Base-by-base conservation (phyloP, 2,329 filamentous ascomycete genomes). In the Trichoderma sp. region DNA sequence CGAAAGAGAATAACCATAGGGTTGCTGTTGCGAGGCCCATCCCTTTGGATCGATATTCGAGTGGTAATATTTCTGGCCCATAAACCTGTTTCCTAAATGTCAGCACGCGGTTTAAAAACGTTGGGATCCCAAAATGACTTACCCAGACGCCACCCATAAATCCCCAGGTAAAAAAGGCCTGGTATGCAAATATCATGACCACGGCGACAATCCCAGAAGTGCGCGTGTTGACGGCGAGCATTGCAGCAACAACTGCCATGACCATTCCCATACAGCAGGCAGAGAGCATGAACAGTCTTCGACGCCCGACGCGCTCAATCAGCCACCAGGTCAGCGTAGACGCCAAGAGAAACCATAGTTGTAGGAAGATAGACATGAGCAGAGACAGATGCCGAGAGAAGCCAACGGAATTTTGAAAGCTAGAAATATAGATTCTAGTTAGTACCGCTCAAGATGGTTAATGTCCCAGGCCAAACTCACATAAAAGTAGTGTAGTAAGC, bases 341-440 rank as follows among this genome's bases (percentile, higher is more conserved):
- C 1, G 79, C 79, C 13, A 78, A 32, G 66, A 81, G 81, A 68
- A 79, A 81, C 79, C 79, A 83, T 0, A 83, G 85, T 74, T 85
- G 82, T 14, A 86, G 77, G 70, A 85, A 82, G 39, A 84, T 84
- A n/a, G 83, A 83, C 75, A 87, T 83, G 39, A 87, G 77, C 4
- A 83, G 77, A 4, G 85, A 81, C 74, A 85, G 80, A 54, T 81
- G 78, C 1, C 78, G 73, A 21, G 74, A 74, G 61, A 83, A 80
- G 0, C 79, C 78, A 3, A 86, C 77, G 21, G 81, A 83, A 21
- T 80, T 74, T 64, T 84, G 77, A 65, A 86, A 83, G 0, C 63
- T 66, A 26, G 14, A 5, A 16, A 4, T 13, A 49, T 18, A 37
- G 4, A 34, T 10, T 8, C 32, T 11, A 34, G 26, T 63, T 18